Base-by-base conservation (phyloP, 2,329 filamentous ascomycete genomes). In the Cadophora malorum region DNA sequence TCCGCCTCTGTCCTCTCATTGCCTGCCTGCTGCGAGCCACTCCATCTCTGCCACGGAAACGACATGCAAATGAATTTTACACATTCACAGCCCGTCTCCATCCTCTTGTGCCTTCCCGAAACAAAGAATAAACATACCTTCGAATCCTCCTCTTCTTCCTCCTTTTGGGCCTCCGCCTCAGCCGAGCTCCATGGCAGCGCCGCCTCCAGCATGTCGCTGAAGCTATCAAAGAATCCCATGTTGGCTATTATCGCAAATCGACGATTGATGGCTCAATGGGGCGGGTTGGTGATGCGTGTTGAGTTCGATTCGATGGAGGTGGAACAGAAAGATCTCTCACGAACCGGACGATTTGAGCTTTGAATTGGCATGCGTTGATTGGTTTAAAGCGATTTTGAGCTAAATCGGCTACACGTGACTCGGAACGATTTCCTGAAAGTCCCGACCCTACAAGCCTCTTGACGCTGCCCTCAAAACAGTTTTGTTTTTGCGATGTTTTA, bases 201-300 rank as follows among this genome's bases (percentile, higher is more conserved):
- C 71, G 87, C 87, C 81, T 89, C 86, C 77, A 89, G 81, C 78
- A 90, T 82, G 78, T 90, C 88, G 77, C 83, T 84, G 77, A 89
- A 84, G 74, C 84, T 81, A 80, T 90, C 87, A 86, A 87, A 90
- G 82, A 90, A 84, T 83, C 86, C 88, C 88, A 90, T 90, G 80
- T 71, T 76, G 60, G 49, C 60, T 58, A 63, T 53, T 63, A 60
- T 64, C 58, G 59, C 49, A 41, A 63, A 25, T 49, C 49, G 59
- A 68, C 68, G 64, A 56, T 61, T 63, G 67, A 63, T 66, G 47
- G 41, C 55, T 64, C 55, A 64, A 64, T 66, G 47, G 35, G 19
- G 38, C 41, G 63, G 38, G 58, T 63, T 66, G 63, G 14, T 61
- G 62, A 53, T 58, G 52, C 45, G 63, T 59, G 68, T 56, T 65